Evolutionary conservation across 305 asterid species (phyloP), one percentile per base, ranked within the genome.

Genomic region (Coffea humblotiana): DNA sequence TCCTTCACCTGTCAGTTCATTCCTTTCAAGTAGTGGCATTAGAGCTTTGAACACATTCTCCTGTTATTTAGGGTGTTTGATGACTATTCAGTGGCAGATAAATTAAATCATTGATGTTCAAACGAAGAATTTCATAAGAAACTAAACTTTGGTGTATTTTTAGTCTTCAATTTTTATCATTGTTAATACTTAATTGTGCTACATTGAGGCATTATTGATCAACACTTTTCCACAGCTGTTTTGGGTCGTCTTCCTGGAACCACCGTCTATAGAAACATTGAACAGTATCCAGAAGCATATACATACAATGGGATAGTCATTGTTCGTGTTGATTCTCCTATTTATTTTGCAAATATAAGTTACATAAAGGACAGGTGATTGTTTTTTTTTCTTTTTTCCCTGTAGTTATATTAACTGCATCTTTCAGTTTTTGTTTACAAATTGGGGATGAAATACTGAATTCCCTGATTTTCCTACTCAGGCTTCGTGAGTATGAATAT

Each of bases 231-330:
- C 81, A 87, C 95, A 96, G 99, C 99, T 87, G 89, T 89, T 83
- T 90, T 96, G 90, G 98, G 99, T 37, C 97, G 99, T 71, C 90
- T 96, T 85, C 99, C 99, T 82, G 99, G 98, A 61, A 96, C 99
- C 48, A 96, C 99, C 40, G 88, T 96, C 76, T 96, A 96, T 72
- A 88, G 99, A 86, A 96, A 96, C 85, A 85, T 85, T 79, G 92
- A 91, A 85, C 99, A 96, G 86, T 96, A 96, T 87, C 99, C 98
- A 52, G 99, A 96, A 86, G 94, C 99, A 67, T 94, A 94, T 88
- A 94, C 99, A 73, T 96, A 92, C 88, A 92, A 96, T 0, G 99
- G 99, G 82, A 91, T 96, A 67, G 99, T 94, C 81, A 93, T 94
- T 85, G 99, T 96, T 86, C 93, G 99, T 77, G 81, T 96, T 49